These are phyloP conservation scores for Leccinellum rugosiceps DNA, from an alignment of 768 basidiomycete genomes.

Conservation along the genomic window DNA sequence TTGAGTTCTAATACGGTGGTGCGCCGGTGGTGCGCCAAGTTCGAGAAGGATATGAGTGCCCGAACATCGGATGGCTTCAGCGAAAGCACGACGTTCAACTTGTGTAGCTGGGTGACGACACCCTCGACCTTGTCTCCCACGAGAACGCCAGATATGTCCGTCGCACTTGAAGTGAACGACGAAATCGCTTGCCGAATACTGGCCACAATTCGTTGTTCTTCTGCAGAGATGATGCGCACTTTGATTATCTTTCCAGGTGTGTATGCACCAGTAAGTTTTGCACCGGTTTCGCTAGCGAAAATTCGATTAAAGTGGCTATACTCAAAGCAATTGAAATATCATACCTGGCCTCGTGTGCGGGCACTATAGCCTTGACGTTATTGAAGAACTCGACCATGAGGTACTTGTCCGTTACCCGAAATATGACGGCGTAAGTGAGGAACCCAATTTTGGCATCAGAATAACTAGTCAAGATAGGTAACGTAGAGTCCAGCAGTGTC, in stretches of 20 bases:
- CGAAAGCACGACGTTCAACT: slow-evolving; percentile 74
- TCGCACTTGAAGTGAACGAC: slow-evolving; percentile 43
- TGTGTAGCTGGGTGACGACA: slow-evolving; percentile 75
- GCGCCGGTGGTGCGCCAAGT: slow-evolving; percentile 76
- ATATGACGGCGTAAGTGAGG: slow-evolving; percentile 79
- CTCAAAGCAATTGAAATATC: slow-evolving; percentile 13
- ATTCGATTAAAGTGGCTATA: background rate
- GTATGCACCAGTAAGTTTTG: slow-evolving; percentile 61
- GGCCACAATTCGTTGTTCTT: slow-evolving; percentile 66
- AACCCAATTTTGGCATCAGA: slow-evolving; percentile 69
- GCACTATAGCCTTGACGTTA: slow-evolving; percentile 78
- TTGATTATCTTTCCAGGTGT: slow-evolving; percentile 79
- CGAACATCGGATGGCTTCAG: slow-evolving; percentile 67
- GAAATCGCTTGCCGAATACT: slow-evolving; percentile 81
- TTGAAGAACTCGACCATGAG: slow-evolving; percentile 91
- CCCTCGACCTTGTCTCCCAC: slow-evolving; percentile 75
- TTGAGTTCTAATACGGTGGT: slow-evolving; percentile 66
- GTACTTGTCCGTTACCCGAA: slow-evolving; percentile 76
- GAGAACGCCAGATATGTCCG: slow-evolving; percentile 71
- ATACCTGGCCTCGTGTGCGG: slow-evolving; percentile 79
- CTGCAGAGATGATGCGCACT: slow-evolving; percentile 69
- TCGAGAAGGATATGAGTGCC: slow-evolving; percentile 84
- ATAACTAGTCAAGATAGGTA: slow-evolving; percentile 63
- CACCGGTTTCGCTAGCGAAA: slow-evolving; percentile 57
- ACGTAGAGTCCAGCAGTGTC: slow-evolving; percentile 74